Percentiles rank a stretch among this genome's conserved stretches.
These are phyloP conservation scores for Gremmenia infestans DNA, from an alignment of 2,329 filamentous ascomycete species.

Conservation along the genomic window DNA sequence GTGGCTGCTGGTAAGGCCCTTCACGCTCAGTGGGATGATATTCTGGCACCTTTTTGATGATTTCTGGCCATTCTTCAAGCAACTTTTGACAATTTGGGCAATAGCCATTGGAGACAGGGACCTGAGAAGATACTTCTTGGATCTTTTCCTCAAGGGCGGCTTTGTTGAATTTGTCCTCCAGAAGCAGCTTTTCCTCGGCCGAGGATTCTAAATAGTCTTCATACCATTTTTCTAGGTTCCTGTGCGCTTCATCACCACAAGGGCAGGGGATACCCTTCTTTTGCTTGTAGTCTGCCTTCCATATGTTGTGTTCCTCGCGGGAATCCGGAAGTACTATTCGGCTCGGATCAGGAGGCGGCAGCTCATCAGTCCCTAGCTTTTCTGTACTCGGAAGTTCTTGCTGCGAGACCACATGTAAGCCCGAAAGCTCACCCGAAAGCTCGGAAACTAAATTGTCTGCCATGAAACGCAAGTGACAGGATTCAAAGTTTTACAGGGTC, in stretches of 20 bases:
- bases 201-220: background rate
- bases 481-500: background rate
- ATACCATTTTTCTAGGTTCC: background rate
- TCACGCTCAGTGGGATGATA: background rate
- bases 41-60: background rate
- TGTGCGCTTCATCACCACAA: slow-evolving; percentile 1
- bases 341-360: background rate
- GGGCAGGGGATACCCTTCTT: background rate
- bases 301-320: background rate
- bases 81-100: slow-evolving; percentile 4
- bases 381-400: too few species aligned
- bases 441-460: background rate
- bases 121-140: background rate
- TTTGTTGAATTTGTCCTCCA: slow-evolving; percentile 1
- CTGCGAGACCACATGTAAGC: too few species aligned
- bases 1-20: background rate
- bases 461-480: background rate
- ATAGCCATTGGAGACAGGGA: background rate
- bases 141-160: background rate
- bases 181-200: background rate
- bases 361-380: too few species aligned
- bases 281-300: background rate
- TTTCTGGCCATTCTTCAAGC: slow-evolving; percentile 1
- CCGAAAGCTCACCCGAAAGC: too few species aligned
- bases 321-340: background rate